Conservation (phyloP, 805 yeast genomes). For the Wickerhamiella spandovensis region DNA sequence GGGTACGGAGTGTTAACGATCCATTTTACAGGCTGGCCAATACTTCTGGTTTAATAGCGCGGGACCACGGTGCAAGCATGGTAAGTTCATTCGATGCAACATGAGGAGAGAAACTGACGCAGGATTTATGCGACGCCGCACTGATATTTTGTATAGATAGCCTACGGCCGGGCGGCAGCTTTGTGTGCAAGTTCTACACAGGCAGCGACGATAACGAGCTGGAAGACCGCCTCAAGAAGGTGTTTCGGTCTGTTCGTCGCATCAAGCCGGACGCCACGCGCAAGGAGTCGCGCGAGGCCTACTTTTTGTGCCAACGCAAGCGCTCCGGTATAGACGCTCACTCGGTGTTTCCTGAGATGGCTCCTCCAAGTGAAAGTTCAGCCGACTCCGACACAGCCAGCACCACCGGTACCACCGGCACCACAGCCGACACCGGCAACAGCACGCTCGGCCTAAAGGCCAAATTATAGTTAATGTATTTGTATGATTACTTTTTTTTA, state of each 20-base stretch:
- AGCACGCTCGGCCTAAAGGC: not conserved
- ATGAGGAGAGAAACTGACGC: not conserved
- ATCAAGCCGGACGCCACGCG: slow-evolving; percentile 77
- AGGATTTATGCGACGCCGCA: slow-evolving; percentile 87
- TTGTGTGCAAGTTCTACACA: slow-evolving; percentile 73
- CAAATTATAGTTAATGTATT: not conserved
- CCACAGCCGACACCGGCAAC: not conserved
- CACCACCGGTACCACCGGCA: not conserved
- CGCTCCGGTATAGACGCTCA: slow-evolving; percentile 1
- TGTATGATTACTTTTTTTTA: not conserved
- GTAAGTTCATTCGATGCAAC: slow-evolving; percentile 27
- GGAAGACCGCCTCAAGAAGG: slow-evolving; percentile 42
- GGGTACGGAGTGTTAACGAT: slow-evolving; percentile 57
- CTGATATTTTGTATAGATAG: slow-evolving; percentile 58
- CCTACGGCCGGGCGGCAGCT: slow-evolving; percentile 54
- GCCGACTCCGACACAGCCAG: too few relatives aligned
- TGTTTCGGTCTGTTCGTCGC: slow-evolving; percentile 50
- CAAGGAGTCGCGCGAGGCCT: slow-evolving; percentile 67
- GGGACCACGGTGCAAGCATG: slow-evolving; percentile 74
- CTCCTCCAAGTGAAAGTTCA: not conserved
- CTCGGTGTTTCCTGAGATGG: slow-evolving; percentile 3
- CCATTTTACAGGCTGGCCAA: slow-evolving; percentile 87
- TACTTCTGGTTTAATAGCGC: slow-evolving; percentile 67
- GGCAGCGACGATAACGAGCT: slow-evolving; percentile 65
- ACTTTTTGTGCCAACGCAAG: slow-evolving; percentile 55